These are phyloP conservation scores for Panus rudis DNA, from an alignment of 768 basidiomycete species.

Conservation along the genomic window DNA sequence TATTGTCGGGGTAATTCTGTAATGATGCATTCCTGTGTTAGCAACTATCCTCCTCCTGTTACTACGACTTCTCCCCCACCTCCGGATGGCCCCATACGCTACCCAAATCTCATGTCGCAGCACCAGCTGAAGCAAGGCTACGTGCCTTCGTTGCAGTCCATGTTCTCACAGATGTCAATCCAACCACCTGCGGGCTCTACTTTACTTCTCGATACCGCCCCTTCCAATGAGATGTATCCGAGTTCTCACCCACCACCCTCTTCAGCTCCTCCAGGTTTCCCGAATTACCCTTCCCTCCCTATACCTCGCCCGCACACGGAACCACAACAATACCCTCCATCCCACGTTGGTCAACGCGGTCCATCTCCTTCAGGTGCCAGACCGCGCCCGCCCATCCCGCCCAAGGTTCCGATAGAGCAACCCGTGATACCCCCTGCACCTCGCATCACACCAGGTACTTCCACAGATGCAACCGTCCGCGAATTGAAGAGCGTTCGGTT, in stretches of 20 bases:
- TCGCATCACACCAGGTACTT: conserved; percentile 20
- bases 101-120: conserved; percentile 71
- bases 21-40: no score
- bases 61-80: conserved; percentile 65
- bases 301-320: conserved; percentile 11
- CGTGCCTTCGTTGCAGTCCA: conserved; percentile 67
- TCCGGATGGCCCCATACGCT: conserved; percentile 40
- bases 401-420: conserved; percentile 23
- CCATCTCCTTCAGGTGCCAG: conserved; percentile 17
- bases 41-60: conserved; percentile 50
- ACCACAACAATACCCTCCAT: conserved; percentile 10
- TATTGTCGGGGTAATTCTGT: no score
- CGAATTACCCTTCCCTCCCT: conserved; percentile 13
- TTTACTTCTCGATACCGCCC: conserved; percentile 35
- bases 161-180: conserved; percentile 44
- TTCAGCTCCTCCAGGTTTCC: conserved; percentile 15
- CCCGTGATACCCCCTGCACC: conserved; percentile 15
- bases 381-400: conserved; percentile 22
- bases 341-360: conserved; percentile 13
- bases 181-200: conserved; percentile 32
- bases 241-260: conserved; percentile 31
- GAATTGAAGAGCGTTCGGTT: conserved; percentile 60
- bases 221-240: conserved; percentile 14
- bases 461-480: conserved; percentile 26
- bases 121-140: conserved; percentile 79